Percentiles rank a stretch among this genome's conserved stretches.
phyloP scores from a whole-genome alignment of 176 grass and related monocot species.

The Eleusine coracana region DNA sequence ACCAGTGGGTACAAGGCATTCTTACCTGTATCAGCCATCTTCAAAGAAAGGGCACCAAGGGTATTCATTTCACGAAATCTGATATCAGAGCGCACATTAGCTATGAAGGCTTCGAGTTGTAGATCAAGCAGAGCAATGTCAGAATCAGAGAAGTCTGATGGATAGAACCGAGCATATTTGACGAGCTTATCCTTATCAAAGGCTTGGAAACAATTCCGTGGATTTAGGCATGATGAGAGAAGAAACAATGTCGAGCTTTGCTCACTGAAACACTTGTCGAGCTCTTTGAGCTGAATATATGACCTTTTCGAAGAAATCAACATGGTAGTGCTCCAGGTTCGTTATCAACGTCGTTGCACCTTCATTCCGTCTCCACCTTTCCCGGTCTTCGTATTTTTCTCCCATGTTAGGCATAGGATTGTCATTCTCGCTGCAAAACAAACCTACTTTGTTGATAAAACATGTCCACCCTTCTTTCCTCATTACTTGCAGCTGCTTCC shows the following conservation, averaged over 20 bases:
- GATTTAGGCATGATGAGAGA: conserved; percentile 30
- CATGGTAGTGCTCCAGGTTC: conserved; percentile 28
- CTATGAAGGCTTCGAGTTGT: conserved; percentile 34
- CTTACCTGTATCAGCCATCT: conserved; percentile 41
- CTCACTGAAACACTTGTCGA: conserved; percentile 8
- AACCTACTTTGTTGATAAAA: conserved; percentile 28
- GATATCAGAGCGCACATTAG: conserved; percentile 8
- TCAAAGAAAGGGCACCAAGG: conserved; percentile 20
- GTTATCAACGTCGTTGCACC: not conserved
- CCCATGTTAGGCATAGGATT: conserved; percentile 13
- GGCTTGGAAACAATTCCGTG: conserved; percentile 30
- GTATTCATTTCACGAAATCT: conserved; percentile 21
- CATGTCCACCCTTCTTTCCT: conserved; percentile 26
- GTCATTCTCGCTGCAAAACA: conserved; percentile 11
- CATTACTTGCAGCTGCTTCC: conserved; percentile 28
- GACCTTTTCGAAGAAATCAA: conserved; percentile 29
- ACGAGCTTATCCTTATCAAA: conserved; percentile 44
- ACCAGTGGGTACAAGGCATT: conserved; percentile 7
- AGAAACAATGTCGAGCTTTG: not conserved
- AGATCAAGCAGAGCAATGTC: not conserved
- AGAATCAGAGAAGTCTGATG: conserved; percentile 29
- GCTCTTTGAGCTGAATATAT: conserved; percentile 17
- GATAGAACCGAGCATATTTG: conserved; percentile 18
- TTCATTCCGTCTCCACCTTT: no score
- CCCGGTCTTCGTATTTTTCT: not conserved